Evolutionary conservation across 1,139 yeast species (phyloP).

Genomic region (Blastobotrys raffinosifermentans): DNA sequence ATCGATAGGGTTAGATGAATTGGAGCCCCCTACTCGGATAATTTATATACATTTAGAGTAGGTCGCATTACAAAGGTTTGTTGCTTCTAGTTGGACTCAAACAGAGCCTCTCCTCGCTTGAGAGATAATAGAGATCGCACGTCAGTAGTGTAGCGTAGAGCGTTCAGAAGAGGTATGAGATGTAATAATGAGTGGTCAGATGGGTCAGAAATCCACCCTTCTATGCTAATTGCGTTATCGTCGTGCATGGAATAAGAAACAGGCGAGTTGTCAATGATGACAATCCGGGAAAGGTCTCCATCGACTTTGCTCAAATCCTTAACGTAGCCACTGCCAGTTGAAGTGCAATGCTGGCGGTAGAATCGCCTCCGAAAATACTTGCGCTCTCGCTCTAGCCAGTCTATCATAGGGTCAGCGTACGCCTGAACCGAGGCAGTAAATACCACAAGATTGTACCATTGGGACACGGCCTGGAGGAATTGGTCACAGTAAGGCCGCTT

Average conservation of each 20-base stretch:
- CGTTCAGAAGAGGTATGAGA: slow-evolving; percentile 72
- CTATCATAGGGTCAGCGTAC: slow-evolving; percentile 95
- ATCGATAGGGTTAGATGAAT: not conserved
- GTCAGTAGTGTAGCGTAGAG: slow-evolving; percentile 75
- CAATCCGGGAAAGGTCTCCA: slow-evolving; percentile 59
- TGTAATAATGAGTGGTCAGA: slow-evolving; percentile 76
- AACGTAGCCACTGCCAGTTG: slow-evolving; percentile 65
- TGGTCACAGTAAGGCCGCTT: slow-evolving; percentile 89
- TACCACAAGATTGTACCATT: slow-evolving; percentile 85
- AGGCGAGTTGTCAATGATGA: slow-evolving; percentile 90
- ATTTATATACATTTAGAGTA: too few species aligned
- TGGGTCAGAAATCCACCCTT: slow-evolving; percentile 97
- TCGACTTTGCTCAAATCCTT: slow-evolving; percentile 64
- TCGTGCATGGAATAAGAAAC: slow-evolving; percentile 78
- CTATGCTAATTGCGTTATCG: slow-evolving; percentile 84
- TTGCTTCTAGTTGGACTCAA: too few species aligned
- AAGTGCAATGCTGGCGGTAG: slow-evolving; percentile 76
- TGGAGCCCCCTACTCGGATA: too few species aligned
- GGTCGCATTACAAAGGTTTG: too few species aligned
- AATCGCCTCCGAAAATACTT: slow-evolving; percentile 53
- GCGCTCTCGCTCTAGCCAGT: slow-evolving; percentile 64
- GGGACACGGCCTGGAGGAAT: slow-evolving; percentile 67
- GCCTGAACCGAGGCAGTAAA: slow-evolving; percentile 93
- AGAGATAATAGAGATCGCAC: slow-evolving; percentile 77
- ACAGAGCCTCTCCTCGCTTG: slow-evolving; percentile 68